A percentile compares a stretch with the other conserved stretches of the same genome.
These are phyloP conservation scores for Epicoccum nigrum DNA, from an alignment of 2,329 filamentous ascomycete species.

Conservation along the genomic window DNA sequence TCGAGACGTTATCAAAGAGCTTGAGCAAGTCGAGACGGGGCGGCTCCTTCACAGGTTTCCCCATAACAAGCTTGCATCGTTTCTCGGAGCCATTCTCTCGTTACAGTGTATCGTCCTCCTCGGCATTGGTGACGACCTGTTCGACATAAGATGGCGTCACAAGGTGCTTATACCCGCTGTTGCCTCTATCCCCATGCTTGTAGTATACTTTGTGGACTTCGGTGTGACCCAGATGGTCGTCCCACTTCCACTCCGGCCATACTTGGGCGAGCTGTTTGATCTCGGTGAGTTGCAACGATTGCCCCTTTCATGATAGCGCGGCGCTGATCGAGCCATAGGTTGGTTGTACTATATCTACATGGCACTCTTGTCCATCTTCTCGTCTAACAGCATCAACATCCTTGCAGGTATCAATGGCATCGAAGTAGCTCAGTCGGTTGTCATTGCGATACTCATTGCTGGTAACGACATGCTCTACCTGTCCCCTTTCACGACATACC, in stretches of 20 bases:
- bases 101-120: conserved; percentile 90
- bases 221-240: conserved; percentile 95
- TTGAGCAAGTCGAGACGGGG: conserved; percentile 77
- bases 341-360: conserved; percentile 91
- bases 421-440: conserved; percentile 91
- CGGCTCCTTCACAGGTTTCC: conserved; percentile 90
- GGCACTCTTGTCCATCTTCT: conserved; percentile 95
- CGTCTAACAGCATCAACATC: conserved; percentile 98
- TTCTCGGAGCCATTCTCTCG: conserved; percentile 90
- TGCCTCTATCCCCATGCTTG: conserved; percentile 88
- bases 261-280: conserved; percentile 83
- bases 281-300: conserved; percentile 57
- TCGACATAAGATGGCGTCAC: conserved; percentile 98
- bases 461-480: conserved; percentile 91
- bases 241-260: conserved; percentile 81
- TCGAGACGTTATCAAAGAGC: conserved; percentile 78
- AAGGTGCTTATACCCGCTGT: conserved; percentile 98
- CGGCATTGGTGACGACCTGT: conserved; percentile 92
- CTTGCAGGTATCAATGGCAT: conserved; percentile 99
- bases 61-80: conserved; percentile 95
- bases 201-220: conserved; percentile 98
- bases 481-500: conserved; percentile 71
- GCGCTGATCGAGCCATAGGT: conserved; percentile 40
- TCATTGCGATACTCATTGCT: conserved; percentile 82
- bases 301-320: neutral